Evolutionary conservation across 2,329 filamentous ascomycete genomes (phyloP), one percentile per base, ranked within the genome.

Genomic region (Penicillium frequentans): DNA sequence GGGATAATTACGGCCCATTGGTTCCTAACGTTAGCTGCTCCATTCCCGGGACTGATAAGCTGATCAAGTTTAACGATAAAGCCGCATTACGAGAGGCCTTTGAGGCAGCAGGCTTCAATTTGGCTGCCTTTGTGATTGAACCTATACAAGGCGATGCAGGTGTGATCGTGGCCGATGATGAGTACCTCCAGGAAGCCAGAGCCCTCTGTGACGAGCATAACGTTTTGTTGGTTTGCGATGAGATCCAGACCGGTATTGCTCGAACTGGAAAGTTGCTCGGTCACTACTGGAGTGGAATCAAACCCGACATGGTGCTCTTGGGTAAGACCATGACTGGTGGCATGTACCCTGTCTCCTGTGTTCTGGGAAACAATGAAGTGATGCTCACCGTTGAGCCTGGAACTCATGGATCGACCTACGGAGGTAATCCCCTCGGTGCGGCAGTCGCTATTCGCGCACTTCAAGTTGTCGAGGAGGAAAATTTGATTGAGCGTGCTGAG

Each of bases 241-340:
- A 99, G 83, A 97, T 99, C 69, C 95, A 99, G 79, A 99, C 95
- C 5, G 93, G 93, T 64, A 96, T 99, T 72, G 95, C 92, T 54
- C 88, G 95, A 62, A 99, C 95, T 19, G 95, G 95, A 52, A 90
- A 90, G 71, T 90, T 99, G 81, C 86, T 99, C 54, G 96, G 92
- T 82, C 89, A 90, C 70, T 87, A 98, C 78, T 98, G 95, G 93
- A 88, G 90, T 55, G 90, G 88, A 65, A 92, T 99, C 81, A 96
- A 93, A 81, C 93, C 93, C 39, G 95, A 99, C 73, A 84, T 99
- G 70, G 89, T 99, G 23, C 88, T 96, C 48, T 86, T 99, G 33
- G 95, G 95, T 71, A 99, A 99, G 81, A 95, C 95, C 66, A 96
- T 99, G 73, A 96, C 92, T 33, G 95, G 95, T 62, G 95, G 95